Base-by-base conservation (phyloP, 169 alveolate species). In the Plasmodium sp. region DNA sequence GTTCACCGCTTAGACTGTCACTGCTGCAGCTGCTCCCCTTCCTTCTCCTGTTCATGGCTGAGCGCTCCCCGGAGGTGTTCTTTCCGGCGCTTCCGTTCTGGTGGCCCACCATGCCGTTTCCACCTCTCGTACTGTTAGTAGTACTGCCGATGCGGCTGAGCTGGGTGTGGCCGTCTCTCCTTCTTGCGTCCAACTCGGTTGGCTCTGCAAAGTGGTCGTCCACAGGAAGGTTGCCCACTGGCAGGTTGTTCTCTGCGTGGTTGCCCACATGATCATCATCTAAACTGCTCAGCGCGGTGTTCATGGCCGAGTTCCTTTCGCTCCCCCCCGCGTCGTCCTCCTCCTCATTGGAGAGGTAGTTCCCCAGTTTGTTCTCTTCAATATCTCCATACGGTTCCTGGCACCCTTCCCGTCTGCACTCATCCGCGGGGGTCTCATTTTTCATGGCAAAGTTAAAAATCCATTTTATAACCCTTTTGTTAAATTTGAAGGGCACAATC, bases 401-500 rank as follows among this genome's bases (percentile, higher is more conserved):
- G n/a, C 27, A 67, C 16, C 6, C 5, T 0, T 67, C 5, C 45
- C 34, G 18, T 75, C 31, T 51, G 62, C 62, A 12, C 22, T 51
- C 81, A 27, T 79, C 27, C 56, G 54, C 56, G 14, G 9, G 31
- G 2, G 39, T 54, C 34, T 84, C 54, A 39, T 72, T 84, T 33
- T 86, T 43, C n/a, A 31, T 54, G 33, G 27, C 56, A n/a, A 12
- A 6, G 10, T 86, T 43, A 45, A 39, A 56, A 39, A 86, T 36
- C 34, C 22, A 86, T 16, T 75, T 86, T 16, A 56, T 58, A 16
- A 86, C 48, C 67, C 27, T 75, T 31, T 86, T 54, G 45, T 73
- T 86, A 77, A 86, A 86, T 51, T 39, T 34, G 45, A 86, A 86
- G 22, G 93, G 93, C 6, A 86, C 93, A 45, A 71, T 51, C 5